Base-by-base conservation (phyloP, 176 grass and related monocot species). In the Ananas comosus region DNA sequence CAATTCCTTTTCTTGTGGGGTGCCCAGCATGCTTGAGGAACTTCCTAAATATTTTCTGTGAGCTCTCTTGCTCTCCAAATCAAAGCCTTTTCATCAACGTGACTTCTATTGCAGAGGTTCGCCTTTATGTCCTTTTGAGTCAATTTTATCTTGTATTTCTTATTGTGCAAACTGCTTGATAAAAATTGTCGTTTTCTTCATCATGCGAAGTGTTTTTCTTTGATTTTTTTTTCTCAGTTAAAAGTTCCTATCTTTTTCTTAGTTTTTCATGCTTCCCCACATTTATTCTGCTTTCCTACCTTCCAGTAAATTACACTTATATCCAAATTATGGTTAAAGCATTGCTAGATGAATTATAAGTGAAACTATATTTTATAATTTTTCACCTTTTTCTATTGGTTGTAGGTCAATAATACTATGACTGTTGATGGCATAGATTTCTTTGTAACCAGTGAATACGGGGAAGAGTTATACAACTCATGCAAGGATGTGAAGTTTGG, bases 401-500 rank as follows among this genome's bases (percentile, higher is more conserved):
- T 89, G 65, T 74, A 99, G 94, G 82, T 85, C 71, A 90, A 90
- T 78, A 92, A 64, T 72, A 88, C 74, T 52, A 66, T 76, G 66
- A 83, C 77, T 77, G 86, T 93, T 76, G 80, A 85, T 85, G 81
- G 79, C 65, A 82, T 99, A 69, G 89, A 99, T 77, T 93, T 83
- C 75, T 93, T 85, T 79, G 66, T 88, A 74, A 99, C 86, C 51
- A 85, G 69, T 73, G 64, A 53, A 52, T 90, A 93, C 50, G 94
- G 84, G 67, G 87, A 93, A 72, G 69, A 86, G 58, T 76, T 99
- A 63, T 99, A 84, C 56, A 88, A 86, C 66, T 99, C 94, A 64
- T 99, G 94, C 75, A 99, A 93, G 86, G 89, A 99, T 78, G 94
- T 99, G 71, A 99, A 99, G 51, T 99, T 99, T 88, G 94, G 94